Conservation (phyloP, 2,329 filamentous ascomycete species). For the Fusarium pseudocircinatum region DNA sequence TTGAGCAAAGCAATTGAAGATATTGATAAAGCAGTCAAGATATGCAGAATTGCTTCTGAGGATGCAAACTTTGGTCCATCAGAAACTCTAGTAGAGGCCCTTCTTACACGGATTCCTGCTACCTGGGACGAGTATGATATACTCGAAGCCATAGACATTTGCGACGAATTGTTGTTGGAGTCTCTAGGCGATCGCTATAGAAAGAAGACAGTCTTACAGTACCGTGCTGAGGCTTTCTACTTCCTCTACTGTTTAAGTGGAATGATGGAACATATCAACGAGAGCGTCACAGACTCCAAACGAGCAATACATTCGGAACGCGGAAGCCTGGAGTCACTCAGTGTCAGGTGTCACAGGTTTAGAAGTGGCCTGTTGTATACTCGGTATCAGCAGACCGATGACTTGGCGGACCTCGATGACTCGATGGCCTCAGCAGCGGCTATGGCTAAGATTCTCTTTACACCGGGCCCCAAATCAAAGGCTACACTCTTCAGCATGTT, state of each 20-base stretch:
- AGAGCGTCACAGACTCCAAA: not conserved
- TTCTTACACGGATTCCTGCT: not conserved
- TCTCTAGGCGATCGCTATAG: not conserved
- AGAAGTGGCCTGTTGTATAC: not conserved
- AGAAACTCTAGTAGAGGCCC: not conserved
- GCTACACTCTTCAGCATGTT: not conserved
- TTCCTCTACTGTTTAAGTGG: not conserved
- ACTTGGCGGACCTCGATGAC: not conserved
- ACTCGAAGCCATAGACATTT: not conserved
- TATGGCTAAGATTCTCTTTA: not conserved
- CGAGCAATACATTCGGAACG: not conserved
- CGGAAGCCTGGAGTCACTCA: not conserved
- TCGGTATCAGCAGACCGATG: not conserved
- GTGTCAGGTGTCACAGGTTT: not conserved
- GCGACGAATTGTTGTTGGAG: not conserved
- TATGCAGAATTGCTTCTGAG: rapidly evolving
- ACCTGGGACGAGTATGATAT: not conserved
- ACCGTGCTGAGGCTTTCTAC: not conserved
- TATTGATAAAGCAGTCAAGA: not conserved
- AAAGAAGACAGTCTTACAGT: not conserved
- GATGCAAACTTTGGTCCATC: not conserved
- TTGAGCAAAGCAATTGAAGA: not conserved
- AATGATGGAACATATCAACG: not conserved
- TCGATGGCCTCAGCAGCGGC: not conserved
- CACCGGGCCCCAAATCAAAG: rapidly evolving